Evolutionary conservation across 495 filamentous ascomycete genomes (phyloP), one percentile per base, ranked within the genome.

Genomic region (Thermochaetoides thermophila): DNA sequence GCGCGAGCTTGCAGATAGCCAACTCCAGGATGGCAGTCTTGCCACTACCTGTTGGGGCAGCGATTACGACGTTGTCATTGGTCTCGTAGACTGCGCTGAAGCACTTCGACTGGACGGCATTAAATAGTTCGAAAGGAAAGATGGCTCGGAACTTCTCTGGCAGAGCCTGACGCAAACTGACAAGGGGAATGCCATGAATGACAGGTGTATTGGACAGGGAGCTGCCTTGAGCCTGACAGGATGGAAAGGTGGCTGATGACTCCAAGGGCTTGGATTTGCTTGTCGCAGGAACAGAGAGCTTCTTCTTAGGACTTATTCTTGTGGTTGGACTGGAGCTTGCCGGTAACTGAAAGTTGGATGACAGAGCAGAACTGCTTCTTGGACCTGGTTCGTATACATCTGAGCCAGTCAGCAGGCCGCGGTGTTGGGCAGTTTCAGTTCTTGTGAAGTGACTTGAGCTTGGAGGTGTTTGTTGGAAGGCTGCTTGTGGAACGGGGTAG

Each of bases 21-120:
- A 97, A 64, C 50, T 97, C 89, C 29, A 96, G 68, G 14, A 96
- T 68, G 1, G 71, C 81, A 6, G 89, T 97, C 51, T 97, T 97
- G 5, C 89, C 89, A 46, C 85, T 86, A 8, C 87, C 87, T 0
- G 89, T 97, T 0, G 89, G 89, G 11, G 89, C 80, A 5, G 86
- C 76, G 16, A 96, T 63, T 1, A 96, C 84, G 7, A 95, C 56
- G 40, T 96, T 97, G 50, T 91, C 74, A 43, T 77, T 70, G 5
- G 70, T 69, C 3, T 68, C 57, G 53, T 84, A 96, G 1, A 83
- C 68, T 1, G 70, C 43, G 0, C 69, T 45, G 40, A 91, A 96
- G 42, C 79, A 89, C 48, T 78, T 85, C 0, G 87, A 95, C 48
- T 97, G 89, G 1, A 94, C 69, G 10, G 81, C 84, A 40, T 97